Evolutionary conservation across 306 rosid genomes (phyloP).

Genomic region (Astragalus membranaceus): DNA sequence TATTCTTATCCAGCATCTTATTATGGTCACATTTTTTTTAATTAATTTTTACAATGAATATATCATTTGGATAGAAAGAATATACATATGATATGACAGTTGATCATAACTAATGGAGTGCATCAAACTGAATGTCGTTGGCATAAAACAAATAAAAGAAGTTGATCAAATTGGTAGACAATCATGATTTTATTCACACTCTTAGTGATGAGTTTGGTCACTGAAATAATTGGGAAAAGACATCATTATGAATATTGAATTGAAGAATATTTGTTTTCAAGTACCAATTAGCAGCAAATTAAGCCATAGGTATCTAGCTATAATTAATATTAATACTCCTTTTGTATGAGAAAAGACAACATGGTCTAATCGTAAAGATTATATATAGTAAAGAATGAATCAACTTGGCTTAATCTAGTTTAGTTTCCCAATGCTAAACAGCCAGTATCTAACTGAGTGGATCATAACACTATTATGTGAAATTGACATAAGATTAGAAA

Average conservation of each 20-base stretch:
- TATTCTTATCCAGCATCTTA: neutral
- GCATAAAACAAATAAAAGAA: constrained; percentile 19
- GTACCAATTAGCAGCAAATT: constrained; percentile 27
- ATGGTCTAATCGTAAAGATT: constrained; percentile 29
- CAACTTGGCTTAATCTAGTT: constrained; percentile 18
- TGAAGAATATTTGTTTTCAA: constrained; percentile 24
- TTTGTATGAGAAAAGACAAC: constrained; percentile 41
- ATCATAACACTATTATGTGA: constrained; percentile 21
- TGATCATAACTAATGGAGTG: neutral
- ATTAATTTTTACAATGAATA: constrained; percentile 13
- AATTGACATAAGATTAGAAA: constrained; percentile 20
- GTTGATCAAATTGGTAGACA: neutral
- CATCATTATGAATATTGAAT: constrained; percentile 10
- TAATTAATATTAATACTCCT: constrained; percentile 18
- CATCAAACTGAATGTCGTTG: constrained; percentile 22
- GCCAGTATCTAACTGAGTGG: constrained; percentile 26
- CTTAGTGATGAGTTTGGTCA: constrained; percentile 12
- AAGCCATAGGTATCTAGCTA: constrained; percentile 21
- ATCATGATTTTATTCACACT: constrained; percentile 15
- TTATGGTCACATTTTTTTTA: neutral
- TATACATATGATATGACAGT: constrained; percentile 14
- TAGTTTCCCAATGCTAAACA: constrained; percentile 26
- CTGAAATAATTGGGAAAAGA: constrained; percentile 30
- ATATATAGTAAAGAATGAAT: constrained; percentile 16
- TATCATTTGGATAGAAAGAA: constrained; percentile 22